Evolutionary conservation across 306 rosid species (phyloP), one percentile per base, ranked within the genome.

Genomic region (Cicer yamashitae): DNA sequence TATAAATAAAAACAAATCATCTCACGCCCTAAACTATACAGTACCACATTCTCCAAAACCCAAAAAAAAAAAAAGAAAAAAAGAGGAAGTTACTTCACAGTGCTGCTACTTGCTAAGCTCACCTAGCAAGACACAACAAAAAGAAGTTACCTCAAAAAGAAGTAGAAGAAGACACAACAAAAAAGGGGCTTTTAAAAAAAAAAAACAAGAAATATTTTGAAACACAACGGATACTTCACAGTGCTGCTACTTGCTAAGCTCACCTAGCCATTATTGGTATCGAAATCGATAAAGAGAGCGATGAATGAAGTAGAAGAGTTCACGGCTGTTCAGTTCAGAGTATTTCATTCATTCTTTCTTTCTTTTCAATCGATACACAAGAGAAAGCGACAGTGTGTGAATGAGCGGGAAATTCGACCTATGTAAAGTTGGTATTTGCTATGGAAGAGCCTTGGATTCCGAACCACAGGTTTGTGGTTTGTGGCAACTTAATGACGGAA

Each of bases 391-490:
- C 52, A 20, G 58, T 8, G 44, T 53, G 78, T 34, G 74, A 20
- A 70, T 54, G 89, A 84, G 98, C 93, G 98, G 98, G 94, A 93
- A 93, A 70, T 59, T 74, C 67, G 39, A 62, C 43, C 43, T 59
- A 70, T 50, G 6, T 6, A 67, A 67, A 45, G 71, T 79, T 64
- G 73, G 59, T 22, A 70, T 14, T 44, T 62, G 66, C 0, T n/a
- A 44, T 68, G 53, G 48, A 44, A 67, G 67, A 76, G 87, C 75
- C 58, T 82, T 65, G 84, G 61, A 0, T 0, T 3, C 71, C 82
- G 67, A 60, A 11, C 67, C 88, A 77, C 1, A 25, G 87, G 10
- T 61, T 68, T 0, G 17, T 1, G 9, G 54, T 6, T 1, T 50
- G 15, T 13, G 6, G 0, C 25, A 3, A 2, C 0, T 5, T 1